Evolutionary conservation across 345 rosid species (phyloP).

Genomic region (Hibiscus trionum): DNA sequence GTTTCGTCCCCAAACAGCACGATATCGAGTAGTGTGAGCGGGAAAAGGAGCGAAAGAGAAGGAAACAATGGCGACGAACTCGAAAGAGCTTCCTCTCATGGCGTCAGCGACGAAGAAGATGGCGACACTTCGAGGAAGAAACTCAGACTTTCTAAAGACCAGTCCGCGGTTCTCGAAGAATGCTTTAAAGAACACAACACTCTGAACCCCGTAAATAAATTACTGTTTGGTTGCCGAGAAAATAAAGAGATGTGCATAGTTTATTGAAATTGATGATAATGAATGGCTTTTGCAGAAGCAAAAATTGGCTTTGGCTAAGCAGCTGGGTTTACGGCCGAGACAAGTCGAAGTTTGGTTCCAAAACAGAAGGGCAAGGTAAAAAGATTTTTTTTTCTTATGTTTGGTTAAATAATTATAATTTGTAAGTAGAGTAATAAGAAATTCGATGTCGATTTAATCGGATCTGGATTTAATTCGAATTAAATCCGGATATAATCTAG

Average conservation of each 20-base stretch:
- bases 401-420: too few relatives aligned
- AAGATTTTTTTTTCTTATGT: background rate
- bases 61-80: constrained; percentile 45
- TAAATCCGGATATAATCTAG: too few relatives aligned
- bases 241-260: background rate
- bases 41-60: constrained; percentile 88
- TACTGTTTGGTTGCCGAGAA: constrained; percentile 9
- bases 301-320: constrained; percentile 77
- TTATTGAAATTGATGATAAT: background rate
- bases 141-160: constrained; percentile 86
- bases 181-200: constrained; percentile 91
- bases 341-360: constrained; percentile 99
- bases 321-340: constrained; percentile 71
- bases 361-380: constrained; percentile 91
- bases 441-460: too few relatives aligned
- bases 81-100: constrained; percentile 67
- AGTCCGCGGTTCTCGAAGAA: constrained; percentile 87
- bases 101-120: constrained; percentile 85
- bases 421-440: too few relatives aligned
- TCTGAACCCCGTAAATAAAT: constrained; percentile 74
- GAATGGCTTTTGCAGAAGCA: constrained; percentile 52
- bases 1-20: constrained; percentile 95
- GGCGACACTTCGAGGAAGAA: constrained; percentile 90
- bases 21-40: constrained; percentile 80
- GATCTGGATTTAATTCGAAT: background rate